Evolutionary conservation across 31 red algal genomes (phyloP).

Genomic region (Pterothamnion heteromorphum): DNA sequence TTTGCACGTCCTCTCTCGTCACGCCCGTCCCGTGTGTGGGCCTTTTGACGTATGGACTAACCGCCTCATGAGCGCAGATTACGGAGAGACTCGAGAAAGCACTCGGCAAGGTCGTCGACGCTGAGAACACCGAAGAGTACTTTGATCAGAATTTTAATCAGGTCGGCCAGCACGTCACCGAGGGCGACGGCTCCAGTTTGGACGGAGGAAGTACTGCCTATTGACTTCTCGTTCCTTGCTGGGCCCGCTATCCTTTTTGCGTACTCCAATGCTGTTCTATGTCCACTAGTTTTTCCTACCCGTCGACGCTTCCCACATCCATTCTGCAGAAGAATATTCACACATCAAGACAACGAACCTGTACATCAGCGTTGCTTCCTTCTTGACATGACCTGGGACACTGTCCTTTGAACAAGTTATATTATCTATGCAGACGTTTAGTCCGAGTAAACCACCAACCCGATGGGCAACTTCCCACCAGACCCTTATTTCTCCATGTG

Average conservation of each 20-base stretch:
- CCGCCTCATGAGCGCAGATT: not conserved
- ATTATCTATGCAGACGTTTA: no score
- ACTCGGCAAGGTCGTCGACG: not conserved
- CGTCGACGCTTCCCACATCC: not conserved
- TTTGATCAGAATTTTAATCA: not conserved
- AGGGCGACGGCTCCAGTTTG: not conserved
- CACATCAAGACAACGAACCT: no score
- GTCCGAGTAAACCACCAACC: no score
- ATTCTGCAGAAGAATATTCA: not conserved
- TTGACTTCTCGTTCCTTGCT: not conserved
- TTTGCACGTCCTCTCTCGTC: not conserved
- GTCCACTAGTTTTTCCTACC: not conserved
- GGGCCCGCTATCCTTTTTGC: not conserved
- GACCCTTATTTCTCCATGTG: no score
- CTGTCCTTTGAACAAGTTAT: no score
- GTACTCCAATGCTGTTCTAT: not conserved
- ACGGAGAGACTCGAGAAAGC: not conserved
- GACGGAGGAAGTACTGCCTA: not conserved
- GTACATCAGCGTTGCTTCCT: no score
- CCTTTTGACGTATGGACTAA: not conserved
- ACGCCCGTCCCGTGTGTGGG: not conserved
- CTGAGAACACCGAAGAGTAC: not conserved
- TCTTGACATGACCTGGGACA: no score
- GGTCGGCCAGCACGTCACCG: not conserved
- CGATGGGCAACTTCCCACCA: no score